phyloP scores from a whole-genome alignment of 1,284 basidiomycete species.

The Volvariella surrecta region DNA sequence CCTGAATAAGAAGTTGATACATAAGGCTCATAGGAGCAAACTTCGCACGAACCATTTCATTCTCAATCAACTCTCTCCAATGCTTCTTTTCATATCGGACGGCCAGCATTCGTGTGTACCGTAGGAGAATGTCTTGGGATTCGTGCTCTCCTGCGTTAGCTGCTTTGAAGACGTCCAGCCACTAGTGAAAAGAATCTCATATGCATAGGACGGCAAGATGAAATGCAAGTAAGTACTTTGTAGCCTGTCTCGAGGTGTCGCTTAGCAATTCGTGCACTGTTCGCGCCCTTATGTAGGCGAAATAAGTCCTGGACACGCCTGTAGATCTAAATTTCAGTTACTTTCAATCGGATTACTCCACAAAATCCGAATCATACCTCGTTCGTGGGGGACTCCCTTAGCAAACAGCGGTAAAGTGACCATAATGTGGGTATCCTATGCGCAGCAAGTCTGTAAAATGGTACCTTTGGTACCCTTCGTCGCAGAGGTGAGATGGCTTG shows the following conservation, averaged over 20 bases:
- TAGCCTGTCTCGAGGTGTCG: slow-evolving; percentile 41
- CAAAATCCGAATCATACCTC: slow-evolving; percentile 33
- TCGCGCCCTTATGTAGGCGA: slow-evolving; percentile 38
- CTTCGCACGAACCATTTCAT: slow-evolving; percentile 40
- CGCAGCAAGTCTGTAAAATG: slow-evolving; percentile 63
- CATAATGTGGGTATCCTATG: slow-evolving; percentile 70
- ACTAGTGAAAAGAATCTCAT: slow-evolving; percentile 31
- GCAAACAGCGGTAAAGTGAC: slow-evolving; percentile 65
- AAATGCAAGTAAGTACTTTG: slow-evolving; percentile 29
- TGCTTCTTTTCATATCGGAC: slow-evolving; percentile 40
- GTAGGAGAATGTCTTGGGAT: slow-evolving; percentile 34
- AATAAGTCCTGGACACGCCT: slow-evolving; percentile 50
- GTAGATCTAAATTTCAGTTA: slow-evolving; percentile 35
- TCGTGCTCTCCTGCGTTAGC: slow-evolving; percentile 44
- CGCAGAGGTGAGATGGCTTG: slow-evolving; percentile 45
- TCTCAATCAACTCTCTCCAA: slow-evolving; percentile 34
- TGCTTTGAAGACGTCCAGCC: slow-evolving; percentile 47
- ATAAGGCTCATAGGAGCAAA: background rate
- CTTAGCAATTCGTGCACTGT: slow-evolving; percentile 37
- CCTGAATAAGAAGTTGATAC: slow-evolving; percentile 20
- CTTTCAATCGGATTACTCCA: slow-evolving; percentile 2
- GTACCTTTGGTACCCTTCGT: slow-evolving; percentile 48
- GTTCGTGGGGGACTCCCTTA: slow-evolving; percentile 44
- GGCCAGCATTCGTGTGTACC: slow-evolving; percentile 48
- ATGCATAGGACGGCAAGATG: background rate